Evolutionary conservation across 768 basidiomycete genomes (phyloP).

Genomic region (Astraeus odoratus): DNA sequence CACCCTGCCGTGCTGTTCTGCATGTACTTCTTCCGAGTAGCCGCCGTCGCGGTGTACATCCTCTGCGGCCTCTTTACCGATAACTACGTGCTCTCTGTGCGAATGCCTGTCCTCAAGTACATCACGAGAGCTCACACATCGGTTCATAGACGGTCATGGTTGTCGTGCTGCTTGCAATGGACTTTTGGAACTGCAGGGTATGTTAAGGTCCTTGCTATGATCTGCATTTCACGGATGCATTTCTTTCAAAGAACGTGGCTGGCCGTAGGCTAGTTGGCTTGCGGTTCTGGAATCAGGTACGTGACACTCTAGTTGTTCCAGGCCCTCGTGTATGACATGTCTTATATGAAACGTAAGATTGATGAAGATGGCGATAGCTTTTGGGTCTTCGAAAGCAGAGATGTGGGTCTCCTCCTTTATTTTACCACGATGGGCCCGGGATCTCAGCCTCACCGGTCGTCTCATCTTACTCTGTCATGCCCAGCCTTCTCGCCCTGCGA

Average conservation of each 20-base stretch:
- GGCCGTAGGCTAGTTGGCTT: conserved; percentile 91
- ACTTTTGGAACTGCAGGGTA: conserved; percentile 97
- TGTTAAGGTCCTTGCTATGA: conserved; percentile 12
- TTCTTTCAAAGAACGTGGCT: conserved; percentile 68
- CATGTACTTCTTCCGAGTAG: conserved; percentile 80
- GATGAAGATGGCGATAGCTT: conserved; percentile 94
- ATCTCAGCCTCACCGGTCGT: background rate
- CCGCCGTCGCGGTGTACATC: conserved; percentile 88
- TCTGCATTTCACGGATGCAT: conserved; percentile 2
- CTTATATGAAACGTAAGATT: conserved; percentile 41
- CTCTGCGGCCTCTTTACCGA: conserved; percentile 86
- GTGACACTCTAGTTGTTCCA: background rate
- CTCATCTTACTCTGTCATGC: background rate
- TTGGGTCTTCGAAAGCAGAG: conserved; percentile 98
- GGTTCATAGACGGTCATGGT: conserved; percentile 71
- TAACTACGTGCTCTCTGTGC: conserved; percentile 89
- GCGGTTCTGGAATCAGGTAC: conserved; percentile 94
- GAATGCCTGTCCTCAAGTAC: too few relatives aligned
- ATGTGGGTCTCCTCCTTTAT: conserved; percentile 49
- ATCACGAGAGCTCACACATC: background rate
- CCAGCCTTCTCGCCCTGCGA: conserved; percentile 83
- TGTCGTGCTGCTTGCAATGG: conserved; percentile 90
- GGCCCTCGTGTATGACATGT: background rate
- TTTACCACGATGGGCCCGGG: conserved; percentile 4
- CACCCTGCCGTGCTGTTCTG: conserved; percentile 82